Evolutionary conservation across 495 filamentous ascomycete species (phyloP).

Genomic region (Penicillium argentinense): DNA sequence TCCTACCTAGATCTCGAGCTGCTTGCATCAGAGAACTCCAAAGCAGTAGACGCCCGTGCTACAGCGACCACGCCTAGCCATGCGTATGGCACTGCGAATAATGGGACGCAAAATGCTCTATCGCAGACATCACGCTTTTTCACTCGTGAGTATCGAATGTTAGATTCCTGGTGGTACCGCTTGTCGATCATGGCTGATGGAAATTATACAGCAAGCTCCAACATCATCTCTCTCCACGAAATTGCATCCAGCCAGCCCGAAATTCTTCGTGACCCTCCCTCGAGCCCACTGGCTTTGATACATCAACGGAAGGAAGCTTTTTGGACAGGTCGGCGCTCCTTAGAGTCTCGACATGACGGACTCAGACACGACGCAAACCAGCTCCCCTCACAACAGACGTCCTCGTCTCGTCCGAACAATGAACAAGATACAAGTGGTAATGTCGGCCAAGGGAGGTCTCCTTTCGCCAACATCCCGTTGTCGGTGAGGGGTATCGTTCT

Average conservation of each 20-base stretch:
- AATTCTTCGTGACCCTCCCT: conserved; percentile 16
- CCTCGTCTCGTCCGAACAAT: neutral
- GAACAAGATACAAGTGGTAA: neutral
- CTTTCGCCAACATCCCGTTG: conserved; percentile 31
- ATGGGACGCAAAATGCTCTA: conserved; percentile 1
- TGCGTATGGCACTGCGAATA: neutral
- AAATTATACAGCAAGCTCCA: conserved; percentile 14
- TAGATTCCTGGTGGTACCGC: no score
- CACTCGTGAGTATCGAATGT: conserved; percentile 27
- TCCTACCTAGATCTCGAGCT: conserved; percentile 39
- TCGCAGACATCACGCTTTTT: conserved; percentile 32
- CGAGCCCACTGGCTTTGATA: conserved; percentile 34
- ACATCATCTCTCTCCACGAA: conserved; percentile 22
- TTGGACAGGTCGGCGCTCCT: neutral
- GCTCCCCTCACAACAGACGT: neutral
- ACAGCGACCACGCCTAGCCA: neutral
- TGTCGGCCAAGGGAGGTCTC: neutral
- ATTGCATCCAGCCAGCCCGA: conserved; percentile 32
- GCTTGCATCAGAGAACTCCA: conserved; percentile 29
- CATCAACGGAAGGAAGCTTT: conserved; percentile 7
- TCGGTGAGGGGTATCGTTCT: conserved; percentile 69
- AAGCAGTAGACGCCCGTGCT: neutral
- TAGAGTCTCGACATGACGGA: neutral
- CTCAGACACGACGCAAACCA: conserved; percentile 1
- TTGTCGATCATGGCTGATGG: no score